These are phyloP conservation scores for Fusarium xylarioides DNA, from an alignment of 2,329 filamentous ascomycete genomes.

Conservation along the genomic window DNA sequence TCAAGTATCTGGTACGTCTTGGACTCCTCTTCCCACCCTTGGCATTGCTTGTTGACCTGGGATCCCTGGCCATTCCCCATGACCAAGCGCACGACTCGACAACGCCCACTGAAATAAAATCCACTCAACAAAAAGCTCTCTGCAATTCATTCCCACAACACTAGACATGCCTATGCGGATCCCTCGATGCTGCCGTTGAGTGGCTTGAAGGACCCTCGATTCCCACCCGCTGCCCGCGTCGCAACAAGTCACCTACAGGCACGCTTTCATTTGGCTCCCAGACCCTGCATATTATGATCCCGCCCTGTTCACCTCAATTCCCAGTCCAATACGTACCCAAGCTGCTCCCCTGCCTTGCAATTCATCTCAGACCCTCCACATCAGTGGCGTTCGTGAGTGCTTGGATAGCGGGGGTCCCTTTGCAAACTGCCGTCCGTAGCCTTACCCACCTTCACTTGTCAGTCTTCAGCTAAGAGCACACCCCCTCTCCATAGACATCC, in stretches of 20 bases:
- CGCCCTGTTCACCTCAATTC: constrained; percentile 41
- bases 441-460: constrained; percentile 41
- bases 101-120: constrained; percentile 28
- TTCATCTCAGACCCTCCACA: constrained; percentile 45
- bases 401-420: constrained; percentile 39
- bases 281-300: constrained; percentile 45
- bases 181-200: constrained; percentile 44
- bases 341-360: constrained; percentile 24
- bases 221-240: constrained; percentile 36
- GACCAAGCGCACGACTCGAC: constrained; percentile 39
- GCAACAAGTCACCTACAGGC: constrained; percentile 34
- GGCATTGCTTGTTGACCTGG: constrained; percentile 42
- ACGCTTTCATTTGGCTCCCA: constrained; percentile 36
- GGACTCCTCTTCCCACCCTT: constrained; percentile 30
- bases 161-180: constrained; percentile 42
- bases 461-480: constrained; percentile 21
- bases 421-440: constrained; percentile 47
- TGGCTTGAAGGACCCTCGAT: constrained; percentile 41
- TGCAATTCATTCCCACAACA: constrained; percentile 40
- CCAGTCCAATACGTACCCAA: constrained; percentile 37
- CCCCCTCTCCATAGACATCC: constrained; percentile 29
- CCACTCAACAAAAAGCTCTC: constrained; percentile 33
- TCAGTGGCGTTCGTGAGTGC: constrained; percentile 44
- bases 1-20: constrained; percentile 40
- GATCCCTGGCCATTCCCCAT: constrained; percentile 38